Percentiles rank a stretch among this genome's conserved stretches.
Evolutionary conservation across 768 basidiomycete species (phyloP).

Genomic region (Pleurotus eryngii): DNA sequence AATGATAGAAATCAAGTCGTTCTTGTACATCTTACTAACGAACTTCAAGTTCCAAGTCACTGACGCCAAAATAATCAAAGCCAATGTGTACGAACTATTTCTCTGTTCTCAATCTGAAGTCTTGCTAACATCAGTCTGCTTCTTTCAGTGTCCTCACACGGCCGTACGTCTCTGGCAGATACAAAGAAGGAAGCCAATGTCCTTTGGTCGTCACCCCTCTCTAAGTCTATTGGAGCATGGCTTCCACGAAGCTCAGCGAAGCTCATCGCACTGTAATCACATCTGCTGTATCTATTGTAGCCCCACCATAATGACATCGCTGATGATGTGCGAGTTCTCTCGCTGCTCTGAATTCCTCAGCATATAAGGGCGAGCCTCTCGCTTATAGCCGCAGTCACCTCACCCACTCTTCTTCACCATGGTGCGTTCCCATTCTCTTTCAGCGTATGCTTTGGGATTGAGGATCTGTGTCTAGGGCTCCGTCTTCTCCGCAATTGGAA

Average conservation of each 20-base stretch:
- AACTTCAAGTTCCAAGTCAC: constrained; percentile 61
- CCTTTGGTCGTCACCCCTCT: constrained; percentile 49
- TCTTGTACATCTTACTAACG: constrained; percentile 67
- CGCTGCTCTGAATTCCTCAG: neutral
- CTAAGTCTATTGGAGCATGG: constrained; percentile 7
- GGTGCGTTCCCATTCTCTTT: neutral
- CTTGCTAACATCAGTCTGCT: neutral
- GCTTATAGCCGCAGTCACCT: neutral
- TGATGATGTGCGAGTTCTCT: neutral
- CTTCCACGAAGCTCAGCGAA: no score
- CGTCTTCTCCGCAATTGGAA: constrained; percentile 40
- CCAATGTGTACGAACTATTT: constrained; percentile 53
- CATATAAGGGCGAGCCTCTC: neutral
- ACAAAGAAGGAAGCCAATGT: constrained; percentile 57
- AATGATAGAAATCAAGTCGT: constrained; percentile 78
- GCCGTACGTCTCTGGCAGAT: constrained; percentile 55
- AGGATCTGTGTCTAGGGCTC: constrained; percentile 28
- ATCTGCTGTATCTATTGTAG: neutral
- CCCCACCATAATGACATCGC: neutral
- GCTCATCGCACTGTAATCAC: neutral
- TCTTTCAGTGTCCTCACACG: constrained; percentile 55
- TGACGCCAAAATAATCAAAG: constrained; percentile 49
- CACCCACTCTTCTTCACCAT: neutral
- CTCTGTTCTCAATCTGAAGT: neutral
- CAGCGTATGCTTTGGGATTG: neutral